Evolutionary conservation across 331 rosid genomes (phyloP).

Genomic region (Acacia pycnantha): DNA sequence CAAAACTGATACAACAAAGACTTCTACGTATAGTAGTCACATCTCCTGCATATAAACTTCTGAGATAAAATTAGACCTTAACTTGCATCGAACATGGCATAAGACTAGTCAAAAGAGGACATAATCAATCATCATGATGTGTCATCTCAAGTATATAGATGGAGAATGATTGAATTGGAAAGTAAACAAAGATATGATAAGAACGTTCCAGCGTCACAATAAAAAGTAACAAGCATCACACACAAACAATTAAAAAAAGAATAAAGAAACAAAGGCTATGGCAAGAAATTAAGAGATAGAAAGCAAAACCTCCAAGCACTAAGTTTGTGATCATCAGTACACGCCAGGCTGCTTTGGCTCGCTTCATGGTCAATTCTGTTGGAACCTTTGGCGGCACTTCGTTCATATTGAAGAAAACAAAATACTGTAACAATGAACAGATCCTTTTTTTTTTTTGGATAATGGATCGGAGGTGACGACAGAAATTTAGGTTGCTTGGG

Average conservation of each 20-base stretch:
- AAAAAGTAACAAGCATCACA: not conserved
- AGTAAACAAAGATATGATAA: not conserved
- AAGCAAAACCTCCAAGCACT: conserved; percentile 63
- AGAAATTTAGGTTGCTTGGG: not conserved
- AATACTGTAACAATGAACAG: not conserved
- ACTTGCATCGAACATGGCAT: not conserved
- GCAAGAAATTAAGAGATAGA: not conserved
- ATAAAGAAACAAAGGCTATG: not conserved
- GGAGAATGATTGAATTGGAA: not conserved
- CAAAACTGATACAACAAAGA: too few relatives aligned
- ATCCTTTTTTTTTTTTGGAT: not conserved
- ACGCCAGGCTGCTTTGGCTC: conserved; percentile 78
- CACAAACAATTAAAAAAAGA: too few relatives aligned
- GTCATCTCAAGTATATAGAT: not conserved
- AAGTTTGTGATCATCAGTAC: conserved; percentile 68
- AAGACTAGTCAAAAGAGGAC: not conserved
- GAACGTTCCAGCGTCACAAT: not conserved
- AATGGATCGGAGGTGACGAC: not conserved
- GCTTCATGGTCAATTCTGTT: conserved; percentile 41
- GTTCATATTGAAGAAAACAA: conserved; percentile 24
- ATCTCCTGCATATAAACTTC: too few relatives aligned
- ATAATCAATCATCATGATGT: not conserved
- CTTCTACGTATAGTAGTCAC: too few relatives aligned
- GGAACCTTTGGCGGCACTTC: conserved; percentile 42
- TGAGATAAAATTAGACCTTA: too few relatives aligned